Conservation (phyloP, 1,139 yeast species). For the Kodamaea sp. region DNA sequence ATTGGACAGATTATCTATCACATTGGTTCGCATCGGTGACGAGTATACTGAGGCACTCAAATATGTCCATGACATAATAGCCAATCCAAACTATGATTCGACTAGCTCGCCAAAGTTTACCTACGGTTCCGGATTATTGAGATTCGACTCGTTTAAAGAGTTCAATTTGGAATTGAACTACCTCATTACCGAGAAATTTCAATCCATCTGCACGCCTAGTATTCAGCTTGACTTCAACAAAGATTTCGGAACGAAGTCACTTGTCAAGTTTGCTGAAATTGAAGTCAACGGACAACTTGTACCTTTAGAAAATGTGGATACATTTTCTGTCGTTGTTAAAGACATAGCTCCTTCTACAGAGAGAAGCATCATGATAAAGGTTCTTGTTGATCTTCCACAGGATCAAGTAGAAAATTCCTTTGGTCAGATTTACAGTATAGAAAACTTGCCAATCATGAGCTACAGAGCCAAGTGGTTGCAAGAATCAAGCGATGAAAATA, state of each 20-base stretch:
- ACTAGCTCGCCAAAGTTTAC: constrained; percentile 6
- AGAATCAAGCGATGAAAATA: constrained; percentile 2
- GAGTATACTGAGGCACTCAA: constrained; percentile 20
- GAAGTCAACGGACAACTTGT: constrained; percentile 26
- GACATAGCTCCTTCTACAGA: constrained; percentile 19
- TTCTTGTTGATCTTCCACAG: constrained; percentile 11
- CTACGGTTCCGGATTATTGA: constrained; percentile 21
- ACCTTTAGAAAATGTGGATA: constrained; percentile 9
- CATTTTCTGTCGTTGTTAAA: constrained; percentile 14
- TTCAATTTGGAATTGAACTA: constrained; percentile 18
- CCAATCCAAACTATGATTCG: constrained; percentile 7
- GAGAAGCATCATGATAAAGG: constrained; percentile 18
- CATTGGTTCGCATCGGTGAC: constrained; percentile 28
- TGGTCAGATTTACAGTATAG: constrained; percentile 5
- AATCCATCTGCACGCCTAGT: constrained; percentile 22
- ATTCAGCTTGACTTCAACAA: constrained; percentile 22
- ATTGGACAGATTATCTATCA: constrained; percentile 23
- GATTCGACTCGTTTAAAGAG: constrained; percentile 22
- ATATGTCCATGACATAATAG: constrained; percentile 16
- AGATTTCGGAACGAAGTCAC: constrained; percentile 20
- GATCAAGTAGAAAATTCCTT: constrained; percentile 6
- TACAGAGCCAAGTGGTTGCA: constrained; percentile 16
- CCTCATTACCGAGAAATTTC: constrained; percentile 17
- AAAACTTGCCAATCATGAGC: constrained; percentile 14
- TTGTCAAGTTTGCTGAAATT: constrained; percentile 21